Conservation (phyloP, 164 flowering plant genomes). For the Sedum album region DNA sequence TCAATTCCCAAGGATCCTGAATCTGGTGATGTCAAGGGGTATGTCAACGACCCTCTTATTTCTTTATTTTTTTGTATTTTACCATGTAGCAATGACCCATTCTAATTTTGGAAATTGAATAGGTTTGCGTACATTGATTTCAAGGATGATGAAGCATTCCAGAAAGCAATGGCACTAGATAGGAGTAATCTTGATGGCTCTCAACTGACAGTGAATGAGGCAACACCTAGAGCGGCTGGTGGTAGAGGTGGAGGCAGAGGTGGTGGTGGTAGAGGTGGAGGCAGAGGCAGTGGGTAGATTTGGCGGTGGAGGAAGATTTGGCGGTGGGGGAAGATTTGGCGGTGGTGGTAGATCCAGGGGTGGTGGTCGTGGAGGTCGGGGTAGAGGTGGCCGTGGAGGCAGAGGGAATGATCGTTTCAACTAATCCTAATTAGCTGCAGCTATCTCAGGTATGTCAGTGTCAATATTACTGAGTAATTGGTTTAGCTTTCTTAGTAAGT, state of each 20-base stretch:
- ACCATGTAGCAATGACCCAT: no score
- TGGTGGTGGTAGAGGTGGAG: no score
- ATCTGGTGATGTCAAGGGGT: constrained; percentile 63
- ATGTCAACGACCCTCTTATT: constrained; percentile 12
- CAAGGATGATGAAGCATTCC: constrained; percentile 25
- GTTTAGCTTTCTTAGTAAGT: no score
- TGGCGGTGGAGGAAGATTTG: no score
- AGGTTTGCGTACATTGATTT: constrained; percentile 80
- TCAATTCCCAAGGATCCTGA: constrained; percentile 63
- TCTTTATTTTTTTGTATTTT: not conserved
- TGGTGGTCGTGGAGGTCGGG: constrained; percentile 26
- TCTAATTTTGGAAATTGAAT: no score
- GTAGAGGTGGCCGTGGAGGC: constrained; percentile 24
- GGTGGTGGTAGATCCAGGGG: no score
- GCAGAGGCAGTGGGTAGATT: no score
- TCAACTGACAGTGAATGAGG: constrained; percentile 53
- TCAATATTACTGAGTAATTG: no score
- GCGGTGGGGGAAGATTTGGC: no score
- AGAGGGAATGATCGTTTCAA: constrained; percentile 41
- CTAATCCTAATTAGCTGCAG: constrained; percentile 31
- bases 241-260: no score
- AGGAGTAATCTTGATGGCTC: constrained; percentile 46
- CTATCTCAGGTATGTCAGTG: constrained; percentile 35
- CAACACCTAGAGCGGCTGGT: constrained; percentile 44
- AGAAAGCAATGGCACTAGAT: constrained; percentile 55